Base-by-base conservation (phyloP, 163 green algal genomes). In the Scenedesmus sp. region DNA sequence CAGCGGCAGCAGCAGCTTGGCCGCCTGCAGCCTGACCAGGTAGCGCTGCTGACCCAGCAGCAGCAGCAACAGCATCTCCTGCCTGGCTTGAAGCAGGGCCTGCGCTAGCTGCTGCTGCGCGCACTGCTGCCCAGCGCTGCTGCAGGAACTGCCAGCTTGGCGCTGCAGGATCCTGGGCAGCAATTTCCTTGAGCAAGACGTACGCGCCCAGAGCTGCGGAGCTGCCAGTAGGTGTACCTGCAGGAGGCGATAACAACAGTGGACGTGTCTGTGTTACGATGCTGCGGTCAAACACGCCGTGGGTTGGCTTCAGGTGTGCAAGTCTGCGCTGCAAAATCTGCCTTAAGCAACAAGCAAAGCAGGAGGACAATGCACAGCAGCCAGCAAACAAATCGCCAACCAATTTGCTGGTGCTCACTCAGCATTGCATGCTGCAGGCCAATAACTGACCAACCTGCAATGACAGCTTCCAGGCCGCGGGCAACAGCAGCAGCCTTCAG, bases 81-180 rank as follows among this genome's bases (percentile, higher is more conserved):
- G 61, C 43, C 51, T 86, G 72, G 3, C 40, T 37, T 20, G n/a
- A 72, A 26, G 13, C 87, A 59, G 33, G 33, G 24, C 44, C n/a
- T 35, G 7, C 42, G 30, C 16, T 43, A 59, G 53, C 83, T 72
- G 81, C 61, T 81, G 76, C 91, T 18, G 83, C 91, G 46, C 91
- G 90, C 83, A 96, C 83, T 30, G 78, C 81, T 10, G 26, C 43
- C 95, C 95, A 97, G 37, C 87, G 79, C 40, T 83, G 80, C 90
- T 96, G 92, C 85, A 98, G 94, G 87, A 98, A 98, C 80, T 94
- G 82, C 96, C 96, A 98, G 56, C 89, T 96, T 18, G 95, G 93
- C 0, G 95, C 96, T 15, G 86, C 42, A 0, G 95, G 90, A 20
- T 97, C 95, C 43, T 95, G 92, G 0, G 87, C 92, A 1, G 96